phyloP scores from a whole-genome alignment of 352 stramenopile genomes.

The Pythium phragmiticola region DNA sequence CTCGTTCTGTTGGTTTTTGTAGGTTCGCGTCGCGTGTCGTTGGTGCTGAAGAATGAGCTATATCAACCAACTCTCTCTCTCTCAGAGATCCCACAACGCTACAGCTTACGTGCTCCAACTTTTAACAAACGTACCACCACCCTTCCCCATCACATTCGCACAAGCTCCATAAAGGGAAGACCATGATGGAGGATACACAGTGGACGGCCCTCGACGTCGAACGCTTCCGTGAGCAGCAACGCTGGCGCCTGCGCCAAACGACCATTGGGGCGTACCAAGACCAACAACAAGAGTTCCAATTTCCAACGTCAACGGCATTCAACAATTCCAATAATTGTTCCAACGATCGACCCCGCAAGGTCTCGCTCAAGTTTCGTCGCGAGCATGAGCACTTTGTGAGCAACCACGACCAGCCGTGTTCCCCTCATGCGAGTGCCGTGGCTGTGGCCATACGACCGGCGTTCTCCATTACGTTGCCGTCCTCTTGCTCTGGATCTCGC shows the following conservation, averaged over 20 bases:
- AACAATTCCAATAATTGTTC: slow-evolving; percentile 1
- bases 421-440: slow-evolving; percentile 9
- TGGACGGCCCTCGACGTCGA: slow-evolving; percentile 31
- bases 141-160: background rate
- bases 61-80: background rate
- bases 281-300: background rate
- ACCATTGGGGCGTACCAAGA: slow-evolving; percentile 1
- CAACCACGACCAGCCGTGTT: background rate
- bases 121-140: background rate
- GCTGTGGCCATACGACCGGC: slow-evolving; percentile 15
- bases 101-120: background rate
- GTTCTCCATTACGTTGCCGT: slow-evolving; percentile 12
- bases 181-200: slow-evolving; percentile 15
- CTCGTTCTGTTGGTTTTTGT: slow-evolving; percentile 6
- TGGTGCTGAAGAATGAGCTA: slow-evolving; percentile 12
- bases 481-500: background rate
- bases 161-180: background rate
- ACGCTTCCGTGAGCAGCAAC: slow-evolving; percentile 28
- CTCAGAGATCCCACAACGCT: background rate
- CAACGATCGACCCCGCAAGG: slow-evolving; percentile 26
- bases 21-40: slow-evolving; percentile 2
- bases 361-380: slow-evolving; percentile 21
- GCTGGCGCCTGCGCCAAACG: slow-evolving; percentile 24
- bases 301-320: slow-evolving; percentile 4
- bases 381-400: slow-evolving; percentile 25